Evolutionary conservation across 1,139 yeast genomes (phyloP), one percentile per base, ranked within the genome.

Genomic region (Scheffersomyces titani): DNA sequence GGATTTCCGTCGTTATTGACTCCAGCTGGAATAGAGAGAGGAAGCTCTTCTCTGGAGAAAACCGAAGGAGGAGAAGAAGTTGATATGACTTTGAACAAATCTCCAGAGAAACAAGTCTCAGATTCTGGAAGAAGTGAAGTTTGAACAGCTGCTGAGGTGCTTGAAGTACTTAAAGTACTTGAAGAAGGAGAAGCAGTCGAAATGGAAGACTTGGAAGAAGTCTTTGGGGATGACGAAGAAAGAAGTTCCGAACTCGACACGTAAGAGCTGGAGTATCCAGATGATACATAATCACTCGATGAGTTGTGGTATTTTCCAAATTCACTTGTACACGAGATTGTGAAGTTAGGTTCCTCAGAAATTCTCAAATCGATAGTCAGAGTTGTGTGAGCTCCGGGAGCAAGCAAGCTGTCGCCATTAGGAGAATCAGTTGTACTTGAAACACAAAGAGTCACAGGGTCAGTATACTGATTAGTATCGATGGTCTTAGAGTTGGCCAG

Each of bases 21-120:
- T 50, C 85, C 70, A 3, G 63, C 20, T 83, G 92, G 72, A 76
- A 72, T 50, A 70, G 72, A 53, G 80, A 89, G 56, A 72, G 90
- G 84, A 46, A 84, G 75, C 20, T 70, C 75, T 52, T 77, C 72
- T 59, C 82, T 73, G 7, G 78, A 61, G 72, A 88, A 87, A 49
- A 83, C 75, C 0, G 76, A 61, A 16, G 78, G 76, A 30, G 91
- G 90, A 6, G 74, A 76, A 19, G 67, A 69, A 1, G 83, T 82
- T 46, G 81, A 80, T 57, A 88, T 75, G 2, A 82, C 76, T 11
- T 69, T 61, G 68, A 88, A 87, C 51, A 88, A 73, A 59, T 63
- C 60, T 19, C 63, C 63, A 16, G 62, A 54, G 51, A 54, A 54
- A 50, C 51, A 19, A 19, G 47, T 22, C 20, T 40, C 44, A 4